These are phyloP conservation scores for Chalciporus sphaerocephalus DNA, from an alignment of 768 basidiomycete species.

Conservation along the genomic window DNA sequence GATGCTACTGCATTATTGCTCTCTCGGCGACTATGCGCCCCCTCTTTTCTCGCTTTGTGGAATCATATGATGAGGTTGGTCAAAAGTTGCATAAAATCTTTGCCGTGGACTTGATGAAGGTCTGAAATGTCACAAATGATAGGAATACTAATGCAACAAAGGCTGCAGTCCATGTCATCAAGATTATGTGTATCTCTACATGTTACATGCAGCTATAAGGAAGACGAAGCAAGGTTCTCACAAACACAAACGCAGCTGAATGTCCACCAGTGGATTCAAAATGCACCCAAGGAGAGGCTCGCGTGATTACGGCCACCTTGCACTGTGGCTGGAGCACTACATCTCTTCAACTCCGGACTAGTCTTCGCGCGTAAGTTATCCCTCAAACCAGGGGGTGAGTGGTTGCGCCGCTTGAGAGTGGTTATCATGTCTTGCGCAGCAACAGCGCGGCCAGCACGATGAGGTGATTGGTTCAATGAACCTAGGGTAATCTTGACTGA, in stretches of 20 bases:
- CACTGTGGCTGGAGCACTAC: constrained; percentile 64
- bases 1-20: too few relatives aligned
- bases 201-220: background rate
- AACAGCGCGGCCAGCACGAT: constrained; percentile 49
- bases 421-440: constrained; percentile 63
- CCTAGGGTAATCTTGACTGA: constrained; percentile 39
- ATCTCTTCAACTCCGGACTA: constrained; percentile 46
- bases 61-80: too few relatives aligned
- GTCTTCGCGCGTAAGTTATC: constrained; percentile 16
- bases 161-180: background rate
- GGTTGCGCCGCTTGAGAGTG: constrained; percentile 55
- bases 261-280: constrained; percentile 37
- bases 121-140: background rate
- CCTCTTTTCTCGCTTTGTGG: too few relatives aligned
- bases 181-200: background rate
- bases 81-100: too few relatives aligned
- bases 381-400: constrained; percentile 24
- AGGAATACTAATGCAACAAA: background rate
- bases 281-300: constrained; percentile 55
- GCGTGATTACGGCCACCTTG: constrained; percentile 59
- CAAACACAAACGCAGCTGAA: background rate
- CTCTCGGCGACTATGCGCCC: too few relatives aligned
- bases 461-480: constrained; percentile 50
- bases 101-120: background rate
- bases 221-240: background rate